Evolutionary conservation across 2,329 filamentous ascomycete species (phyloP).

Genomic region (Colletotrichum horii): DNA sequence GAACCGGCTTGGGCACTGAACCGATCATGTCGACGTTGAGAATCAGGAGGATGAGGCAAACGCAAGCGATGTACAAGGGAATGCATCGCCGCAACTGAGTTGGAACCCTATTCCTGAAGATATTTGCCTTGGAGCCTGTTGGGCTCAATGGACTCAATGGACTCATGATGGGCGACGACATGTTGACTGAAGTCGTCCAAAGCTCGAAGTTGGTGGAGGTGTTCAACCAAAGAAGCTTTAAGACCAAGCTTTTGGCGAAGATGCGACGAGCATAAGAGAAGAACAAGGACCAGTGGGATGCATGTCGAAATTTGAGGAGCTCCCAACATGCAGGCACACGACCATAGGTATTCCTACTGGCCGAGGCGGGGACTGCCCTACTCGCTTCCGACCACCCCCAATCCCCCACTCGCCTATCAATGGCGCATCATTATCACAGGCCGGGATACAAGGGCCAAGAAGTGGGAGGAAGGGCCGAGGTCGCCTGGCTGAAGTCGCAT

Average conservation of each 20-base stretch:
- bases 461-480: neutral
- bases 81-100: constrained; percentile 54
- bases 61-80: constrained; percentile 48
- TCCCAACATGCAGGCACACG: neutral
- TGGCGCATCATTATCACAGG: constrained; percentile 3
- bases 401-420: neutral
- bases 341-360: neutral
- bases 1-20: constrained; percentile 28
- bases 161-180: constrained; percentile 14
- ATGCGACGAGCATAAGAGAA: neutral
- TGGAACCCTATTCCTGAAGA: constrained; percentile 43
- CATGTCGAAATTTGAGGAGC: neutral
- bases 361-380: neutral
- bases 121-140: constrained; percentile 1
- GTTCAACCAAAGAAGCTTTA: neutral
- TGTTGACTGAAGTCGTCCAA: neutral
- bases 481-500: neutral
- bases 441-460: neutral
- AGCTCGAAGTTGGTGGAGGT: neutral
- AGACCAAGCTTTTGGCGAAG: neutral
- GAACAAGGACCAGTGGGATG: neutral
- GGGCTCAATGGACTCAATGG: constrained; percentile 8
- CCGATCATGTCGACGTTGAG: constrained; percentile 48
- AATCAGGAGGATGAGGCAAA: constrained; percentile 51
- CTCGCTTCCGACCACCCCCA: neutral